Conservation (phyloP, 495 filamentous ascomycete species). For the Aspergillus hancockii region DNA sequence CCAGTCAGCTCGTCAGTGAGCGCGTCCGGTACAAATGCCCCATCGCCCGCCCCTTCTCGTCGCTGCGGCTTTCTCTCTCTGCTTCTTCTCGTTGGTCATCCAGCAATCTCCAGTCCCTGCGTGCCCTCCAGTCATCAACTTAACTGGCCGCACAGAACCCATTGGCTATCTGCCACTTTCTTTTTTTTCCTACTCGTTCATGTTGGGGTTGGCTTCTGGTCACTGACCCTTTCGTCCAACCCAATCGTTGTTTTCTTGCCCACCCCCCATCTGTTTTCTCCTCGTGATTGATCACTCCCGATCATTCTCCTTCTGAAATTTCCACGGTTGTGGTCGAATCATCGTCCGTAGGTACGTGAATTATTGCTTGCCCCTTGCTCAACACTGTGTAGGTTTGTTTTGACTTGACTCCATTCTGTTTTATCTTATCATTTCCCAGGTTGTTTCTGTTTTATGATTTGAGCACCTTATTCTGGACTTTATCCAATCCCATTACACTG, state of each 20-base stretch:
- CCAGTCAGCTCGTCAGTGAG: slow-evolving; percentile 33
- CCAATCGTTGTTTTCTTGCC: slow-evolving; percentile 22
- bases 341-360: slow-evolving; percentile 27
- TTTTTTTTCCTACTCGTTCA: slow-evolving; percentile 29
- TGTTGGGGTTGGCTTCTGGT: slow-evolving; percentile 19
- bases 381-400: slow-evolving; percentile 1
- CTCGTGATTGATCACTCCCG: slow-evolving; percentile 28
- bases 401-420: slow-evolving; percentile 6
- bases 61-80: slow-evolving; percentile 42
- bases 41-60: slow-evolving; percentile 46
- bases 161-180: slow-evolving; percentile 23
- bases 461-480: slow-evolving; percentile 18
- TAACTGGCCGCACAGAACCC: slow-evolving; percentile 29
- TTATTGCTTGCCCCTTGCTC: slow-evolving; percentile 13
- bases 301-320: slow-evolving; percentile 12
- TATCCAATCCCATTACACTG: slow-evolving; percentile 19
- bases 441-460: slow-evolving; percentile 22
- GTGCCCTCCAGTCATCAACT: slow-evolving; percentile 28
- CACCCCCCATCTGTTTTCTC: slow-evolving; percentile 21
- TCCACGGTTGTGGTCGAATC: slow-evolving; percentile 32
- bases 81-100: slow-evolving; percentile 52
- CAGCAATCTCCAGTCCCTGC: slow-evolving; percentile 33
- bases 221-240: slow-evolving; percentile 25
- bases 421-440: slow-evolving; percentile 13
- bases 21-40: slow-evolving; percentile 46